Evolutionary conservation across 2,329 filamentous ascomycete genomes (phyloP), one percentile per base, ranked within the genome.

Genomic region (Aspergillus alliaceus): DNA sequence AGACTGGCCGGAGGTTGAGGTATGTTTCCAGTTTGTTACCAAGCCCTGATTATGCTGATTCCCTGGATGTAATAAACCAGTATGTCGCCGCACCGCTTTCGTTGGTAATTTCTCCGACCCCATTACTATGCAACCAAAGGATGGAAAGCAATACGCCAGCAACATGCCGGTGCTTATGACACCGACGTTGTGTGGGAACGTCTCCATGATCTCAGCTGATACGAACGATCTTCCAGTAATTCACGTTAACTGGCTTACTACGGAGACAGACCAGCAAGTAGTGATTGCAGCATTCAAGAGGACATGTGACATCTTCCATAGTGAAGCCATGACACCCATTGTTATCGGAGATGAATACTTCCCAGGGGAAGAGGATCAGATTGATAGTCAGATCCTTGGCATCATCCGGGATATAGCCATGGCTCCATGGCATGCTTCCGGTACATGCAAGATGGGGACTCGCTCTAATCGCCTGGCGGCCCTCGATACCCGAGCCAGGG

Each of bases 201-300:
- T 82, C 4, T 79, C 74, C 0, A 74, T 82, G 31, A 54, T 46
- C 9, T 71, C 69, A 2, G 53, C 47, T 2, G 58, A 71, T 46
- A 69, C 61, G 18, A 58, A 63, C 0, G 72, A 76, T 20, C 63
- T 66, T 1, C 80, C 81, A 0, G 62, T 77, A 12, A 77, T 82
- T 57, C 71, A 81, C 59, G 77, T 79, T 1, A 79, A 79, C 59
- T 84, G 76, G 72, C 67, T 84, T 1, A 68, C 68, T 2, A 69
- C 76, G 9, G 72, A 74, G 8, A 68, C 72, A 1, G 82, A 84
- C 39, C 62, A 73, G 24, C 76, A 80, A 14, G 65, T 83, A 3
- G 77, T 75, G 4, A 60, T 84, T 9, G 74, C 75, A 0, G 66
- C 71, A 0, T 79, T 77, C 59, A 77, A 73, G 51, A 76, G 82